Evolutionary conservation across 192 early-diverging fungal genomes (phyloP).

Genomic region (Umbelopsis vinacea): DNA sequence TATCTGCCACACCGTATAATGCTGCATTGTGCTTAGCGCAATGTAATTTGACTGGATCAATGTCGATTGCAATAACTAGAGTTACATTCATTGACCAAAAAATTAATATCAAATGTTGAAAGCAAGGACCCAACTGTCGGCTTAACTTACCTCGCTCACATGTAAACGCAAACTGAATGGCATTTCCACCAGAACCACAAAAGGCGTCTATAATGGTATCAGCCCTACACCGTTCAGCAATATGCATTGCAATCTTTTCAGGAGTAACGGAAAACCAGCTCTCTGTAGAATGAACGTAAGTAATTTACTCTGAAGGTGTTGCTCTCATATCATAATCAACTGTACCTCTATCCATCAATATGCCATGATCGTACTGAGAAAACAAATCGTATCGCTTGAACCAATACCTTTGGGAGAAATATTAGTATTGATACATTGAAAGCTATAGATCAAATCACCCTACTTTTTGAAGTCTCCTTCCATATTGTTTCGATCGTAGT

Average conservation of each 20-base stretch:
- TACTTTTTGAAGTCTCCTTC: constrained; percentile 10
- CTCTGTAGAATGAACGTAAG: constrained; percentile 45
- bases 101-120: background rate
- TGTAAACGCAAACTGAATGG: constrained; percentile 93
- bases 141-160: constrained; percentile 70
- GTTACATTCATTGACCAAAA: constrained; percentile 20
- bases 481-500: background rate
- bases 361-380: constrained; percentile 83
- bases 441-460: background rate
- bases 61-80: constrained; percentile 90
- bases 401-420: constrained; percentile 76
- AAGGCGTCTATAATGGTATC: constrained; percentile 87
- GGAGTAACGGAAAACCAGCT: constrained; percentile 97
- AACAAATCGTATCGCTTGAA: constrained; percentile 82
- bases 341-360: constrained; percentile 81
- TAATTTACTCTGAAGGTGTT: background rate
- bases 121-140: background rate
- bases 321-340: background rate
- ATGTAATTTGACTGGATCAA: constrained; percentile 75
- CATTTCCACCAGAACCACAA: constrained; percentile 95
- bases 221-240: constrained; percentile 68
- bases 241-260: constrained; percentile 82
- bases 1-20: constrained; percentile 89
- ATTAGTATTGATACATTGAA: background rate
- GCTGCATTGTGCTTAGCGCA: constrained; percentile 87